These are phyloP conservation scores for Trematosphaeria pertusa DNA, from an alignment of 2,329 filamentous ascomycete species.

Conservation along the genomic window DNA sequence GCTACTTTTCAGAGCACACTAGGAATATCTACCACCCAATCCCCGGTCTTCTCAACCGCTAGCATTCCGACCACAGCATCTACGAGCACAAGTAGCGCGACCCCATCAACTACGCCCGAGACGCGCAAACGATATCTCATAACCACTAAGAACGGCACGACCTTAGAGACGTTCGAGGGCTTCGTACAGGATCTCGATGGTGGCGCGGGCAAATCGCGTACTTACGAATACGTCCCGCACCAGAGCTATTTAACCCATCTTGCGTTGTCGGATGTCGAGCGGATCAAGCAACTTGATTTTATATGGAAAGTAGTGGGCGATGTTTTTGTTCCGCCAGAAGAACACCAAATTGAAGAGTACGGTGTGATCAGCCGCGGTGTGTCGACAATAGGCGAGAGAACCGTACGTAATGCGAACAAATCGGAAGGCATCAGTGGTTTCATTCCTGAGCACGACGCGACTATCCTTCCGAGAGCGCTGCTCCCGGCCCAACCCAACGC, in stretches of 20 bases:
- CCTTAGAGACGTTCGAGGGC: conserved; percentile 6
- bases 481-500: conserved; percentile 1
- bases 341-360: no score
- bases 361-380: no score
- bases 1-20: background rate
- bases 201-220: conserved; percentile 1
- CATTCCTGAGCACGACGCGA: background rate
- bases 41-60: no score
- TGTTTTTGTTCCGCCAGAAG: no score
- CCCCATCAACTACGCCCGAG: background rate
- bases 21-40: background rate
- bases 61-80: no score
- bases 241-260: conserved; percentile 11
- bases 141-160: conserved; percentile 2
- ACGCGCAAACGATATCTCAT: background rate
- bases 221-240: background rate
- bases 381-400: no score
- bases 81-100: background rate
- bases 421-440: no score
- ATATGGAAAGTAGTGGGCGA: background rate
- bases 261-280: background rate
- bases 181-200: conserved; percentile 16
- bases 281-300: conserved; percentile 6
- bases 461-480: background rate
- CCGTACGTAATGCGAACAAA: no score